Evolutionary conservation across 2,329 filamentous ascomycete genomes (phyloP), one percentile per base, ranked within the genome.

Genomic region (Aotearoamyces nothofagi): DNA sequence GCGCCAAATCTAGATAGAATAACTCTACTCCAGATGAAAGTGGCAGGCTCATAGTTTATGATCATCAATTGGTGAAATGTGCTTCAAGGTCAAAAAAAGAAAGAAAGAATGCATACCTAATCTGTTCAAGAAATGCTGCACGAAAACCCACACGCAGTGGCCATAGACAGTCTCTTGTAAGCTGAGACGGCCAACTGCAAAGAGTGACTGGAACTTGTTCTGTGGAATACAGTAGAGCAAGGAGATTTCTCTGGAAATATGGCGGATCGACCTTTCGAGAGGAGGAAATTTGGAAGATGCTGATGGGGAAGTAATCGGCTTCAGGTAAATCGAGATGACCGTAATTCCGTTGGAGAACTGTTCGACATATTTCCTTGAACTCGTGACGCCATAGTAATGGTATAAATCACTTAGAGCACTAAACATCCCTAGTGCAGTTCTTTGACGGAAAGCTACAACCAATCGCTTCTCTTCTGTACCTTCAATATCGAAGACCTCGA

Each of bases 271-370:
- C 42, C 87, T 78, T 46, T 94, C 83, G 41, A 96, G 83, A 1
- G 84, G 78, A 22, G 87, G 86, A 50, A 68, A 61, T 7, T 60
- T 58, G 15, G 60, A 58, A 32, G 66, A 63, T 23, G 66, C 56
- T 29, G 69, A 63, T 23, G 66, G 56, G 39, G 66, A 67, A 26
- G 63, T 51, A 11, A 78, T 66, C 13, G 82, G 84, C 40, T 78
- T 77, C 35, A 98, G 67, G 56, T 98, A 98, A 38, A 94, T 71
- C 43, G 84, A 94, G 67, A 96, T 92, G 54, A 96, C 79, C 9
- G 83, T 92, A 52, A 94, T 92, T 37, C 90, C 90, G 54, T 98
- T 98, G 48, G 86, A 90, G 64, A 98, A 98, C 58, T 96, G 90
- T 58, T 98, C 82, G 26, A 98, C 80, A 49, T 98, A 98, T 61